phyloP scores from a whole-genome alignment of 169 alveolate species.

The Cryptosporidium xiaoi region DNA sequence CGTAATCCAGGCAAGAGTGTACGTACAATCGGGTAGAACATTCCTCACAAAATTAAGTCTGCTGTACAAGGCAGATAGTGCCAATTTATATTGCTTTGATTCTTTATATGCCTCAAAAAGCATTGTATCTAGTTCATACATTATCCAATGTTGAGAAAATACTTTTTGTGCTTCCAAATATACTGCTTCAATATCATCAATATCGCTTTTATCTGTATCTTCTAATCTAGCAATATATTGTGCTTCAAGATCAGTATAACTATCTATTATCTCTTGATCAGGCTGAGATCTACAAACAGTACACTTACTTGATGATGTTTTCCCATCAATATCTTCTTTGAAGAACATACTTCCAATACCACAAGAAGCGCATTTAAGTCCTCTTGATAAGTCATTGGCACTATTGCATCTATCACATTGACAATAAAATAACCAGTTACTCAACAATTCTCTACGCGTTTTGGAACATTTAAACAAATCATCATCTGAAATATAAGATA shows the following conservation, averaged over 20 bases:
- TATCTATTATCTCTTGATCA: conserved; percentile 56
- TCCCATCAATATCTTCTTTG: conserved; percentile 46
- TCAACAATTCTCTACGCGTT: conserved; percentile 84
- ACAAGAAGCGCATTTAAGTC: conserved; percentile 83
- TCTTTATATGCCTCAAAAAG: conserved; percentile 81
- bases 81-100: conserved; percentile 75
- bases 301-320: conserved; percentile 54
- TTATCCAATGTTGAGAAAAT: conserved; percentile 82
- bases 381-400: conserved; percentile 82
- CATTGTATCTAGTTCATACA: conserved; percentile 80
- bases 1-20: conserved; percentile 86
- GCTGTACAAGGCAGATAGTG: conserved; percentile 77
- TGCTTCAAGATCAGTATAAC: conserved; percentile 72
- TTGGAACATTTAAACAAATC: conserved; percentile 85
- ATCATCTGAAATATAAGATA: conserved; percentile 86
- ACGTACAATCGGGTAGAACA: conserved; percentile 82
- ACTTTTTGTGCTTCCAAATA: conserved; percentile 81
- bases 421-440: conserved; percentile 86
- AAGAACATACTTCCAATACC: conserved; percentile 78
- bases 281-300: conserved; percentile 63
- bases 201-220: conserved; percentile 79
- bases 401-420: conserved; percentile 83
- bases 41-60: conserved; percentile 78
- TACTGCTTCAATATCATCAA: conserved; percentile 79
- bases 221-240: conserved; percentile 78